Evolutionary conservation across 2,329 filamentous ascomycete genomes (phyloP).

Genomic region (Phaeoacremonium minimum): DNA sequence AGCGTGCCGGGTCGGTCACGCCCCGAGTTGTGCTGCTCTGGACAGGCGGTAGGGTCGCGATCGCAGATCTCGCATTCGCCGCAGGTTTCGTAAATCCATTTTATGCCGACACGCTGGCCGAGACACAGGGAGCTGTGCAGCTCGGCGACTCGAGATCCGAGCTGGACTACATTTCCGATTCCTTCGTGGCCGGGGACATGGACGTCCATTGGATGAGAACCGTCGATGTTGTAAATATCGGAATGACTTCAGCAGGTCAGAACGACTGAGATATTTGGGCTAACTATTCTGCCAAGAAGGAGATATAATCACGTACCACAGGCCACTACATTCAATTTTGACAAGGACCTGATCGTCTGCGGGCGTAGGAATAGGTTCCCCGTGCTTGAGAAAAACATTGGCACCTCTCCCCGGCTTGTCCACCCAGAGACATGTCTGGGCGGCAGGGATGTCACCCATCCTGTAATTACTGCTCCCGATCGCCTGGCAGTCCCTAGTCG

Average conservation of each 20-base stretch:
- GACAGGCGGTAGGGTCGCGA: constrained; percentile 4
- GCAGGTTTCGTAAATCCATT: constrained; percentile 7
- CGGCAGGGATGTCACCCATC: background rate
- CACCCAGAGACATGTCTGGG: constrained; percentile 1
- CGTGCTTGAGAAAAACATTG: constrained; percentile 2
- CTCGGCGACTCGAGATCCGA: background rate
- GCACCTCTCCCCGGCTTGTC: constrained; percentile 3
- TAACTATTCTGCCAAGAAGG: no score
- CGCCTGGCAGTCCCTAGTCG: no score
- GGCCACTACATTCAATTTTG: constrained; percentile 4
- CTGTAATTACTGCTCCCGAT: no score
- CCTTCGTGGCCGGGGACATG: constrained; percentile 6
- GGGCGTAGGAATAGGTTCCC: constrained; percentile 1
- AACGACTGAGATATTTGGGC: no score
- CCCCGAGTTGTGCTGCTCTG: constrained; percentile 8
- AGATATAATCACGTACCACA: constrained; percentile 6
- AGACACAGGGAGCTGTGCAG: background rate
- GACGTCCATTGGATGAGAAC: constrained; percentile 6
- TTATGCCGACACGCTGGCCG: constrained; percentile 8
- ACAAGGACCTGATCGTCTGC: constrained; percentile 3
- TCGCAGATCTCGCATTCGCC: constrained; percentile 4
- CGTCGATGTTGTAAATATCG: constrained; percentile 7
- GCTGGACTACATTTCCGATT: constrained; percentile 2
- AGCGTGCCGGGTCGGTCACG: constrained; percentile 58
- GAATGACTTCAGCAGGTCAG: constrained; percentile 4